Conservation (phyloP, 225 moss, liverwort and hornwort species). For the Marchantia paleacea region DNA sequence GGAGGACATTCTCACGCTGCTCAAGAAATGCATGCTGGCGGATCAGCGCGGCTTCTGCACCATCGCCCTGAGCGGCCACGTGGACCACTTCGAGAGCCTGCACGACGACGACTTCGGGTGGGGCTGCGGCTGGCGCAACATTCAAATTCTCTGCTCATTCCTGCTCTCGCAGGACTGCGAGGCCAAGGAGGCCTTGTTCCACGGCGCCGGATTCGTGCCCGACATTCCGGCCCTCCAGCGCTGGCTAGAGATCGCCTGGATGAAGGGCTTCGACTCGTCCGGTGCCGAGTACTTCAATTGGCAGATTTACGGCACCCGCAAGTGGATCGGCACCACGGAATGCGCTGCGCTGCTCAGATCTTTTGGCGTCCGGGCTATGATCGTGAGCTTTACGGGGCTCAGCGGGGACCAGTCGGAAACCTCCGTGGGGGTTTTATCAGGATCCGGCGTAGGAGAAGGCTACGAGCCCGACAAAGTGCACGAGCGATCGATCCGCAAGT, state of each 20-base stretch:
- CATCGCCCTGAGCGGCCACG: constrained; percentile 53
- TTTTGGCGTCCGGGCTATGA: constrained; percentile 70
- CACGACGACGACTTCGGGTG: constrained; percentile 68
- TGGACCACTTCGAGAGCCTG: constrained; percentile 74
- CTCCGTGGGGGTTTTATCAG: background rate
- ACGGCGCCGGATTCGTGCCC: constrained; percentile 66
- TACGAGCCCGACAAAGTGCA: background rate
- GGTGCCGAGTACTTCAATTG: constrained; percentile 72
- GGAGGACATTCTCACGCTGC: constrained; percentile 52
- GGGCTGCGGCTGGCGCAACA: constrained; percentile 90
- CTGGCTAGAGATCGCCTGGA: constrained; percentile 81
- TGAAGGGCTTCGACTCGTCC: constrained; percentile 59
- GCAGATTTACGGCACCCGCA: constrained; percentile 57
- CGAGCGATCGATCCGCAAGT: no score
- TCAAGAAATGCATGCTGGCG: constrained; percentile 53
- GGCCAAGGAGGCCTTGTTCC: constrained; percentile 54
- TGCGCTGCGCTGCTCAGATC: constrained; percentile 76
- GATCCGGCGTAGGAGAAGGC: constrained; percentile 21
- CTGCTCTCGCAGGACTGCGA: constrained; percentile 46
- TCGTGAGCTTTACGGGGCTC: constrained; percentile 66
- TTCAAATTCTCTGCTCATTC: constrained; percentile 69
- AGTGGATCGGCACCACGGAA: constrained; percentile 90
- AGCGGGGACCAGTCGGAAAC: constrained; percentile 35
- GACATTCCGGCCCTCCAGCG: constrained; percentile 68
- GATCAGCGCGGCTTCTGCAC: constrained; percentile 47